Evolutionary conservation across 2,329 filamentous ascomycete species (phyloP), one percentile per base, ranked within the genome.

Genomic region (Botrytis tulipae): DNA sequence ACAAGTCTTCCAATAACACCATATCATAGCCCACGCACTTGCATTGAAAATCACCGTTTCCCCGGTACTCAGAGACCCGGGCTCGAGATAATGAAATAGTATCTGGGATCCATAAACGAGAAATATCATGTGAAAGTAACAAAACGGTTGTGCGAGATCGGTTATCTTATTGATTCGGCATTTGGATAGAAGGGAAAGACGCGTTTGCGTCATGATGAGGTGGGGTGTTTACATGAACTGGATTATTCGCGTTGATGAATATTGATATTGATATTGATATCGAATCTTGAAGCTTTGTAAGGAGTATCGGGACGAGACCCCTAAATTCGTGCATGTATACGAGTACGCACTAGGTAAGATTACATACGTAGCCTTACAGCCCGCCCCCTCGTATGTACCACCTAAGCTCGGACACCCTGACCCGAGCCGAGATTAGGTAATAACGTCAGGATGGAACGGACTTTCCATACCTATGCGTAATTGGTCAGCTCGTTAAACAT

Each of bases 91-190:
- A 77, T 87, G 82, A 81, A 95, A 92, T 65, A 95, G 85, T 80
- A 86, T 87, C 82, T 95, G 93, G 7, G 93, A 92, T 67, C 88
- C 87, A 83, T 92, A 93, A 75, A 89, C 88, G 5, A 95, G 86
- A 80, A 94, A 93, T 71, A 83, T 80, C 74, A 95, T 92, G 22
- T 95, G 83, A 12, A 85, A 72, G 76, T 89, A 89, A 62, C 92
- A 91, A 73, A 85, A 87, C 22, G 92, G 91, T n/a, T 94, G 88
- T 74, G 91, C 91, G 70, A 94, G 84, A 68, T 82, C 75, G 60
- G 78, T 66, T 3, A 80, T 63, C 10, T 78, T 73, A 22, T 73
- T 70, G 22, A 78, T 71, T 35, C 62, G 70, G 42, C 46, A 70
- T 44, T 40, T 54, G 8, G 48, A 42, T 40, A 73, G 73, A 46